These are phyloP conservation scores for Talaromyces ruber DNA, from an alignment of 495 filamentous ascomycete genomes.

Conservation along the genomic window DNA sequence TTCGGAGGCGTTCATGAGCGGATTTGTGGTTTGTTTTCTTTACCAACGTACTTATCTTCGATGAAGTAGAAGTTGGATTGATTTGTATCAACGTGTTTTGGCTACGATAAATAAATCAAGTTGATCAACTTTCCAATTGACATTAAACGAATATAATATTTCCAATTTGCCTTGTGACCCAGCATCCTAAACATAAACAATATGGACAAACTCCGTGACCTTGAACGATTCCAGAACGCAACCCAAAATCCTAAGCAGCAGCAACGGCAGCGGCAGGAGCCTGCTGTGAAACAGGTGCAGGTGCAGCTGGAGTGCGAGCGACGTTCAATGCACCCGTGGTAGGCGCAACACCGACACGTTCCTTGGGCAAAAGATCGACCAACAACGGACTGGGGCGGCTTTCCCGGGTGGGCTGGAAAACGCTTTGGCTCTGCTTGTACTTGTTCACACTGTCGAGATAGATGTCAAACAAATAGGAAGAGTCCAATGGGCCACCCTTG, in stretches of 20 bases:
- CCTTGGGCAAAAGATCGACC: slow-evolving; percentile 84
- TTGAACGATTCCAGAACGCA: background rate
- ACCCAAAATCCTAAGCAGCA: background rate
- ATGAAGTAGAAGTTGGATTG: background rate
- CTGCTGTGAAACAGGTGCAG: slow-evolving; percentile 15
- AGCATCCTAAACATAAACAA: background rate
- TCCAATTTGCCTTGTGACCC: background rate
- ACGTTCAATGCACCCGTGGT: slow-evolving; percentile 46
- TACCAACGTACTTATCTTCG: background rate
- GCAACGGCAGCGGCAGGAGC: slow-evolving; percentile 4
- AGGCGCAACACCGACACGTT: slow-evolving; percentile 84
- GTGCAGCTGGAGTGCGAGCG: slow-evolving; percentile 31
- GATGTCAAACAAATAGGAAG: slow-evolving; percentile 88
- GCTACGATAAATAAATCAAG: background rate
- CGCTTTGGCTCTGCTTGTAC: slow-evolving; percentile 74
- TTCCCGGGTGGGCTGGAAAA: slow-evolving; percentile 57
- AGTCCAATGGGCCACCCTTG: slow-evolving; percentile 91
- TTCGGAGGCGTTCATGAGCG: background rate
- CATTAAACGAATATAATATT: background rate
- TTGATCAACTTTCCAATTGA: background rate
- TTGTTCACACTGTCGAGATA: slow-evolving; percentile 82
- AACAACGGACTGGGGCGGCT: slow-evolving; percentile 77
- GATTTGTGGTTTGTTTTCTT: background rate
- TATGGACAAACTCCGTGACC: background rate
- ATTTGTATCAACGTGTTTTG: background rate